phyloP scores from a whole-genome alignment of 2,329 filamentous ascomycete species.

The Nectriaceae sp. region DNA sequence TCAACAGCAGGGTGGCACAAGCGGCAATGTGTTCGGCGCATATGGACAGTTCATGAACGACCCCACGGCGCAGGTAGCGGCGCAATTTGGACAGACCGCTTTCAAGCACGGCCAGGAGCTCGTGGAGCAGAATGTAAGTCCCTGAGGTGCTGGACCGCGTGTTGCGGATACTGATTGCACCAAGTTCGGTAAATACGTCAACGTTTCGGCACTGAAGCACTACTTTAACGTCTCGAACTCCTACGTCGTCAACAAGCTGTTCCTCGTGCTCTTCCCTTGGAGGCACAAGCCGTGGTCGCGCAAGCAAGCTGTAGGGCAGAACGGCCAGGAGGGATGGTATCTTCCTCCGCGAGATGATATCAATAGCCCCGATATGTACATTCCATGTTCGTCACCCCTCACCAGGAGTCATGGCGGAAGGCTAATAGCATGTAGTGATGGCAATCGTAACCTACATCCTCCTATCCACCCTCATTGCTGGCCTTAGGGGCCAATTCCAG shows the following conservation, averaged over 20 bases:
- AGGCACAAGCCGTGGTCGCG: constrained; percentile 96
- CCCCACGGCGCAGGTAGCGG: constrained; percentile 90
- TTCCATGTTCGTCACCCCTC: constrained; percentile 57
- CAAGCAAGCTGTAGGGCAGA: constrained; percentile 74
- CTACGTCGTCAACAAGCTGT: constrained; percentile 92
- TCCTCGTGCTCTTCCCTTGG: constrained; percentile 95
- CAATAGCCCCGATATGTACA: constrained; percentile 99
- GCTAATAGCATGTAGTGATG: constrained; percentile 64
- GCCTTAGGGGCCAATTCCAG: constrained; percentile 87
- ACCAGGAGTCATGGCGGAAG: neutral
- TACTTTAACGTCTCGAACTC: constrained; percentile 99
- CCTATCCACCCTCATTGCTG: constrained; percentile 85
- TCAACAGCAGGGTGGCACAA: constrained; percentile 61
- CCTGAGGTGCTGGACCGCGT: neutral
- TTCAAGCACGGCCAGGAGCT: constrained; percentile 92
- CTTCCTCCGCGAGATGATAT: constrained; percentile 91
- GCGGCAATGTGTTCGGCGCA: constrained; percentile 62
- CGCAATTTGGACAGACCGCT: constrained; percentile 90
- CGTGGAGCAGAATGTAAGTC: constrained; percentile 85
- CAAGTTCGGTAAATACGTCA: constrained; percentile 73
- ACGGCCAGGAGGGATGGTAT: constrained; percentile 74
- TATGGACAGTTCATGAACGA: constrained; percentile 97
- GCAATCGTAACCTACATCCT: constrained; percentile 97
- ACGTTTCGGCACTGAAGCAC: constrained; percentile 90
- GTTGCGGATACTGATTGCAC: constrained; percentile 13